Conservation (phyloP, 2,329 filamentous ascomycete genomes). For the Cadophora sp. region DNA sequence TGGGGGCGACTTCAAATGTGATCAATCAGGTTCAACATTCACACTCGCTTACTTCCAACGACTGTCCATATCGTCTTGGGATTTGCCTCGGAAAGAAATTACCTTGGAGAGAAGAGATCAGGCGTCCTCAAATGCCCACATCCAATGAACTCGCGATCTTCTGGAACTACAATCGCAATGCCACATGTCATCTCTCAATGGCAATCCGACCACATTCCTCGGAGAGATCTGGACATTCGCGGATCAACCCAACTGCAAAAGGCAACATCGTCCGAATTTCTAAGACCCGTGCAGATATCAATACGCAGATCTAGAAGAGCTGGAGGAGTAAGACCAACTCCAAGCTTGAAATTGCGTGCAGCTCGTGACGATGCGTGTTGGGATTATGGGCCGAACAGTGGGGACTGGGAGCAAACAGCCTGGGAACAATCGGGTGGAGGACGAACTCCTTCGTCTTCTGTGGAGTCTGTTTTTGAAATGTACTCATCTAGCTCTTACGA, state of each 20-base stretch:
- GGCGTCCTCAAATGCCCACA: background rate
- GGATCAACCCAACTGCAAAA: slow-evolving; percentile 16
- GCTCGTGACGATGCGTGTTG: slow-evolving; percentile 32
- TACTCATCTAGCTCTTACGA: slow-evolving; percentile 21
- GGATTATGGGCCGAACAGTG: slow-evolving; percentile 31
- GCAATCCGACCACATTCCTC: slow-evolving; percentile 22
- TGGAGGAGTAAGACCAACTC: slow-evolving; percentile 15
- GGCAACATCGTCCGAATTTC: slow-evolving; percentile 17
- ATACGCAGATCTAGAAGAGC: slow-evolving; percentile 18
- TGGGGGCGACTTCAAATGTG: slow-evolving; percentile 1
- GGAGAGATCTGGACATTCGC: slow-evolving; percentile 18
- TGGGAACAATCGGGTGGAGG: slow-evolving; percentile 33
- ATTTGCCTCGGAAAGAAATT: background rate
- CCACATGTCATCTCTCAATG: slow-evolving; percentile 35
- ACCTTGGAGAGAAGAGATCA: background rate
- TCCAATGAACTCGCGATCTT: slow-evolving; percentile 10
- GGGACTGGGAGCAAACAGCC: slow-evolving; percentile 26
- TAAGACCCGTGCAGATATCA: slow-evolving; percentile 20
- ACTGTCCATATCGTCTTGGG: background rate
- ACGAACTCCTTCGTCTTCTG: slow-evolving; percentile 34
- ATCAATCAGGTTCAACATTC: background rate
- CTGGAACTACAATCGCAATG: slow-evolving; percentile 23
- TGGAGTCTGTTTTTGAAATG: slow-evolving; percentile 40
- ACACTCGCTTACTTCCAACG: background rate
- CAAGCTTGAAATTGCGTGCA: slow-evolving; percentile 29